phyloP scores from a whole-genome alignment of 2,329 filamentous ascomycete species.

The Aspergillus glaucus region DNA sequence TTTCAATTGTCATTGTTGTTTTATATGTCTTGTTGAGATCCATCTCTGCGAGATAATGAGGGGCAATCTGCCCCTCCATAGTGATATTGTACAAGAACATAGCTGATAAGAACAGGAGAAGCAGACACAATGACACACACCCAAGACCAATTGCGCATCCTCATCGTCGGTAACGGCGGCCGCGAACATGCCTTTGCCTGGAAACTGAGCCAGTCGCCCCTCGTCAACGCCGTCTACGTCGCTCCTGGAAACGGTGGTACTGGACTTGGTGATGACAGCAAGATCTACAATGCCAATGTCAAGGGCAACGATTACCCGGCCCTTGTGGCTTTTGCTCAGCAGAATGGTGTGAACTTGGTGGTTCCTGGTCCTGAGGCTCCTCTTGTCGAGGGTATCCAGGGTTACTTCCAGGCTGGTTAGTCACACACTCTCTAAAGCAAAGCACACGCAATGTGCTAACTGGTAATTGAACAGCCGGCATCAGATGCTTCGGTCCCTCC shows the following conservation, averaged over 20 bases:
- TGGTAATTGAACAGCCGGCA: conserved; percentile 49
- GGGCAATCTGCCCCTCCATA: conserved; percentile 6
- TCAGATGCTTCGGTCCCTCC: conserved; percentile 79
- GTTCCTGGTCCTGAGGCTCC: conserved; percentile 89
- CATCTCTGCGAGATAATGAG: conserved; percentile 2
- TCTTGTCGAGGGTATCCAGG: conserved; percentile 84
- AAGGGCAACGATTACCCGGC: conserved; percentile 69
- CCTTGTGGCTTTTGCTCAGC: conserved; percentile 68
- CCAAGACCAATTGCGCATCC: conserved; percentile 56
- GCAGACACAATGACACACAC: conserved; percentile 14
- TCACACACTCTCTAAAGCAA: conserved; percentile 1
- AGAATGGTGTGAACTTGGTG: conserved; percentile 70
- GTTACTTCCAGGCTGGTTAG: conserved; percentile 62
- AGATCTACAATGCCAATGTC: conserved; percentile 68
- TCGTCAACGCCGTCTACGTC: conserved; percentile 66
- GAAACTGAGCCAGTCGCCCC: conserved; percentile 79
- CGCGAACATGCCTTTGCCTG: conserved; percentile 91
- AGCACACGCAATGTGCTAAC: not conserved
- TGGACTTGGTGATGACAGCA: conserved; percentile 47
- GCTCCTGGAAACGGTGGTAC: conserved; percentile 84
- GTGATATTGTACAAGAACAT: conserved; percentile 12
- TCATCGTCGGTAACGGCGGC: conserved; percentile 89
- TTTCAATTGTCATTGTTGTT: not conserved
- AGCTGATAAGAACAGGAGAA: conserved; percentile 1
- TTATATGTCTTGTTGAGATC: not conserved